phyloP scores from a whole-genome alignment of 73 alveolate genomes.

The Tetrahymena elliotti region DNA sequence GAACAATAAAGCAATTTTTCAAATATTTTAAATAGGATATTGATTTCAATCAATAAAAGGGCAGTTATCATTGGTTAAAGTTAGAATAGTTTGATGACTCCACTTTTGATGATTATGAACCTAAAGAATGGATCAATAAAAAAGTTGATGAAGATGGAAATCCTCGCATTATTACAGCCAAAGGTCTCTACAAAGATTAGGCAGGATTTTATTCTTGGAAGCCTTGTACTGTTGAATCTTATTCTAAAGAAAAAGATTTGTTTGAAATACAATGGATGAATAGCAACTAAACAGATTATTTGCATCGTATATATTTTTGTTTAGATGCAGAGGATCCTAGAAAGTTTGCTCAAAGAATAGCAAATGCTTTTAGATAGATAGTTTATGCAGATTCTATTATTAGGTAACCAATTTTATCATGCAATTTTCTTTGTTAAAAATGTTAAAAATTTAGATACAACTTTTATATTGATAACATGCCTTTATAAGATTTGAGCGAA shows the following conservation, averaged over 20 bases:
- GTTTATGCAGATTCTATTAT: slow-evolving; percentile 64
- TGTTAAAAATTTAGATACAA: slow-evolving; percentile 40
- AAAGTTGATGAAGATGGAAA: slow-evolving; percentile 47
- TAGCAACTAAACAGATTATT: slow-evolving; percentile 37
- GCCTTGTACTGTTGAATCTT: slow-evolving; percentile 30
- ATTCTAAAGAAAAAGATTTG: slow-evolving; percentile 50
- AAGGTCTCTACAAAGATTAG: slow-evolving; percentile 62
- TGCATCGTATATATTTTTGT: slow-evolving; percentile 48
- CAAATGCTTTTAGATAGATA: slow-evolving; percentile 54
- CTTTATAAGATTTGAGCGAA: slow-evolving; percentile 76
- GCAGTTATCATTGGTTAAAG: slow-evolving; percentile 72
- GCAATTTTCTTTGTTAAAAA: background rate
- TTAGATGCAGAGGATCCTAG: slow-evolving; percentile 85
- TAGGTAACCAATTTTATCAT: background rate
- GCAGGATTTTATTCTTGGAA: slow-evolving; percentile 61
- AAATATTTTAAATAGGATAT: slow-evolving; percentile 43
- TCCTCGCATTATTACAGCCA: slow-evolving; percentile 36
- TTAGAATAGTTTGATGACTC: slow-evolving; percentile 73
- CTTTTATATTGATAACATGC: slow-evolving; percentile 82
- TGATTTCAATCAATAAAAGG: slow-evolving; percentile 68
- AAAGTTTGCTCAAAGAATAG: slow-evolving; percentile 59
- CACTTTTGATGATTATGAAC: slow-evolving; percentile 60
- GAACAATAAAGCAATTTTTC: background rate
- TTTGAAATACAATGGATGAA: slow-evolving; percentile 52
- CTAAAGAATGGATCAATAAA: slow-evolving; percentile 63